Evolutionary conservation across 2,329 filamentous ascomycete species (phyloP), one percentile per base, ranked within the genome.

Genomic region (Apiospora sp.): DNA sequence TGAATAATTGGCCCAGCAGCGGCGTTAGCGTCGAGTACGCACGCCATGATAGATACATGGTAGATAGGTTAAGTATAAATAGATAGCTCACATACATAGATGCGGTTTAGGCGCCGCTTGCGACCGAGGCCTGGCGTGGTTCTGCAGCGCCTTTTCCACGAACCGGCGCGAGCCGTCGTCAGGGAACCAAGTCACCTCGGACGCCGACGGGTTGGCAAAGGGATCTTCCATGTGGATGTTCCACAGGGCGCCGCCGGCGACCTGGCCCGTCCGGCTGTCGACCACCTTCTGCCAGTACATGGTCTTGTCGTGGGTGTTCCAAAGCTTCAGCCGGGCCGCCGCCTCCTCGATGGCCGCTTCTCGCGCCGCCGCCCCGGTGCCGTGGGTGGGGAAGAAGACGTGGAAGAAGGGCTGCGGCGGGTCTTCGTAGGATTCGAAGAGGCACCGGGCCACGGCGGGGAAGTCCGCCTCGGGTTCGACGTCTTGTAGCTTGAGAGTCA

Each of bases 141-240:
- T 75, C 13, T 71, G 61, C 4, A 79, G 30, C 2, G 64, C 72
- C 49, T 78, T 51, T 72, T 78, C 78, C 1, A 72, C 77, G 30
- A 76, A 78, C 0, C 37, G 24, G 14, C 77, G 77, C 5, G 77
- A 75, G 1, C 76, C 71, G n/a, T 76, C 79, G 61, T 82, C 76
- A 0, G 81, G 81, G 58, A 80, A 82, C 81, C 81, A 82, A 13
- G 76, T 77, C 16, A 77, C 79, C 27, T 77, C 72, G 44, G 70
- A 12, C 16, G 70, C 37, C 0, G 72, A 14, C 1, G 72, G 71
- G 0, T 74, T 37, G 4, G 74, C 74, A 67, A 80, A 82, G 0
- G 79, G 80, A 70, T 81, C 78, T 80, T 78, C 80, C 80, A 82
- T 14, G n/a, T n/a, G 79, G 80, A 70, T 81, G 78, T 80, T 78